Percentiles rank a stretch among this genome's conserved stretches.
Evolutionary conservation across 1,284 basidiomycete species (phyloP).

Genomic region (Tetrapyrgos nigripes): DNA sequence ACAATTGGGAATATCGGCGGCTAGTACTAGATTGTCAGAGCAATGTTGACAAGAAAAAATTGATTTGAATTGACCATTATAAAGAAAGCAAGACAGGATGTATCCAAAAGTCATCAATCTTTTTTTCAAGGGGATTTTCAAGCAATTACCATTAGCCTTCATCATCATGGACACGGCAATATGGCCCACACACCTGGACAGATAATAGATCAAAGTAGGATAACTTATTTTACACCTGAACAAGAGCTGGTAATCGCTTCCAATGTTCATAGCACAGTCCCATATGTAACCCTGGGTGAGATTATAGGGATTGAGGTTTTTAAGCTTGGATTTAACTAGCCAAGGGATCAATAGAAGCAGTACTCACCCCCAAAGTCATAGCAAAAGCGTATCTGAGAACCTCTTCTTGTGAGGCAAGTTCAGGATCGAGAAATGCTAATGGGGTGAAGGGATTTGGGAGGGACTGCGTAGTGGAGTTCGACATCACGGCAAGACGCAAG

Average conservation of each 20-base stretch:
- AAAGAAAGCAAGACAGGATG: background rate
- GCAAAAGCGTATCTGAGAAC: background rate
- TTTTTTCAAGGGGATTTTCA: too few relatives aligned
- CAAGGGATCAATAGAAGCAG: too few relatives aligned
- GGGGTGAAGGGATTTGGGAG: slow-evolving; percentile 3
- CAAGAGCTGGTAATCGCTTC: background rate
- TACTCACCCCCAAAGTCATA: background rate
- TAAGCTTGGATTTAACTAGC: too few relatives aligned
- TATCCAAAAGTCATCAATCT: background rate
- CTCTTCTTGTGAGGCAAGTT: background rate
- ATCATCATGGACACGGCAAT: too few relatives aligned
- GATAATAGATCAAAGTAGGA: background rate
- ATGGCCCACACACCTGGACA: background rate
- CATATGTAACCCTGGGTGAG: background rate
- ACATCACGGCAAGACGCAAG: too few relatives aligned
- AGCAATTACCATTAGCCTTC: background rate
- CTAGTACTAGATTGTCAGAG: background rate
- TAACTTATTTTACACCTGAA: background rate
- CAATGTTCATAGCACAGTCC: background rate
- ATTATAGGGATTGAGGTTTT: background rate
- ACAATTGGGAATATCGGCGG: background rate
- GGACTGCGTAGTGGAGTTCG: too few relatives aligned
- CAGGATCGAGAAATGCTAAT: background rate
- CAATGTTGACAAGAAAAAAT: background rate
- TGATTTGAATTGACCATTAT: background rate